Evolutionary conservation across 345 rosid species (phyloP), one percentile per base, ranked within the genome.

Genomic region (Eucalyptus microcorys): DNA sequence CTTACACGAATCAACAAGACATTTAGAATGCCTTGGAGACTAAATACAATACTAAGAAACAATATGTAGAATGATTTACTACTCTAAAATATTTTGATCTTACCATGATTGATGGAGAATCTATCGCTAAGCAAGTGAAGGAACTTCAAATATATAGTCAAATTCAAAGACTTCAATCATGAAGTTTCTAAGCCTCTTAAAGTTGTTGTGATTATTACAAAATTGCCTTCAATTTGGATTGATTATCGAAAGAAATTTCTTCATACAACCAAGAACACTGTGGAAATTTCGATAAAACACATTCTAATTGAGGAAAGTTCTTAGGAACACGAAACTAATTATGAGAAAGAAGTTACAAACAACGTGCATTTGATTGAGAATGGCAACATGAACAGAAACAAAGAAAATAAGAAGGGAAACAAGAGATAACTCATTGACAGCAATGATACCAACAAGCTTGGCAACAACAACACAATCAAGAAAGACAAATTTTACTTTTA

Each of bases 1-100:
- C 34, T 61, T 13, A 13, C 0, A 0, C 34, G 30, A 61, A 61
- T 61, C 3, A 13, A 7, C 0, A 52, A 14, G 0, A 30, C 9
- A 61, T 52, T 52, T 52, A 52, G 24, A 61, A 61, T 30, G 37
- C 71, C 71, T 61, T 30, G 71, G 4, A 13, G 34, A 30, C 34
- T 0, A 30, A 61, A 30, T 61, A 1, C 17, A 14, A 61, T 6
- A 61, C 7, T 30, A n/a, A 61, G 1, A 61, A 61, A 30, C 4
- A 61, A 61, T 13, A 15, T 14, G 0, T 14, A 7, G 4, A 30
- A 12, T 13, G n/a, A 61, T 61, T 61, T 13, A 61, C 17, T 30
- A 0, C 32, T 27, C 9, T 0, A 13, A 13, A 3, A 17, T 6
- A 12, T 30, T 6, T 61, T 61, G 9, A 61, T 30, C 32, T 61